A percentile compares a stretch with the other conserved stretches of the same genome.
Conservation (phyloP, 108 stramenopile genomes). For the Epipyxis sp. region DNA sequence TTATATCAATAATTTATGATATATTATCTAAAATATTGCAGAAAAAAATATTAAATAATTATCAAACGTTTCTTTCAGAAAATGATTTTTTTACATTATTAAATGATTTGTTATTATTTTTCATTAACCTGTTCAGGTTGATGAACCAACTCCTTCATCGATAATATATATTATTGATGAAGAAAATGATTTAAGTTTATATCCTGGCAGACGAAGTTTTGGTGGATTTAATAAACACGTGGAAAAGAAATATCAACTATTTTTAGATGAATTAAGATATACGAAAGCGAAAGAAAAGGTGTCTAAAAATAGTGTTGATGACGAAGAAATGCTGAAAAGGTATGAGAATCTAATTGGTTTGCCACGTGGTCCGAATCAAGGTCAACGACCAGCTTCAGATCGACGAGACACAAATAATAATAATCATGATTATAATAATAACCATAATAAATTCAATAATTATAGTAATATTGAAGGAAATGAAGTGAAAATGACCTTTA, state of each 20-base stretch:
- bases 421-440: neutral
- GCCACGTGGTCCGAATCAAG: conserved; percentile 17
- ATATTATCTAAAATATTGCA: too few species aligned
- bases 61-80: too few species aligned
- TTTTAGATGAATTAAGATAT: neutral
- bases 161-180: too few species aligned
- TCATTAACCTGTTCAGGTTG: too few species aligned
- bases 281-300: neutral
- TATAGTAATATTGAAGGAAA: too few species aligned
- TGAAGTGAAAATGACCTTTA: too few species aligned
- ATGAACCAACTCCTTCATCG: too few species aligned
- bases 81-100: too few species aligned
- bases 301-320: neutral
- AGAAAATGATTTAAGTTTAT: too few species aligned
- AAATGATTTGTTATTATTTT: too few species aligned
- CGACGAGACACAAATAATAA: neutral
- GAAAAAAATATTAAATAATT: too few species aligned
- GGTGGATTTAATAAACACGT: neutral
- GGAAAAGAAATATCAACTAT: neutral
- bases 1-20: too few species aligned
- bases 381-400: neutral
- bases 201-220: neutral
- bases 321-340: conserved; percentile 11
- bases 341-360: neutral
- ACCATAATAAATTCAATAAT: neutral